Evolutionary conservation across 495 filamentous ascomycete species (phyloP).

Genomic region (Tricharina praecox): DNA sequence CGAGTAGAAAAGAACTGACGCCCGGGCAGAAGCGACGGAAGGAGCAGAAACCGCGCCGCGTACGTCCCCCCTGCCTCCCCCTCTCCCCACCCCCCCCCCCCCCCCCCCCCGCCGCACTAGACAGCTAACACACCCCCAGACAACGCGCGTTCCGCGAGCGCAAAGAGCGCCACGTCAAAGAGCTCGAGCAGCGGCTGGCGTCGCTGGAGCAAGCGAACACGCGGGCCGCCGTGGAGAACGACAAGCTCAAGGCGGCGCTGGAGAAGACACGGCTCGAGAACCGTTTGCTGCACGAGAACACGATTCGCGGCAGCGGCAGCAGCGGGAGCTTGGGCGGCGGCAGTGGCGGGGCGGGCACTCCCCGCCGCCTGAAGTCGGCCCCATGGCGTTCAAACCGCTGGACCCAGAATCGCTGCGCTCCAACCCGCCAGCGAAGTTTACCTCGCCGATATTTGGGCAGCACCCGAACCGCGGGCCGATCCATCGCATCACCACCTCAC

Average conservation of each 20-base stretch:
- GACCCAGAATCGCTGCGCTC: conserved; percentile 40
- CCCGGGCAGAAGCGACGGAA: no score
- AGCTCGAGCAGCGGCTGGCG: conserved; percentile 74
- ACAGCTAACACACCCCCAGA: no score
- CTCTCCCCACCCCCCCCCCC: no score
- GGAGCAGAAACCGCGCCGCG: no score
- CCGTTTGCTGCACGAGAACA: conserved; percentile 21
- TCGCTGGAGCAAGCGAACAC: conserved; percentile 38
- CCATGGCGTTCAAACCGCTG: conserved; percentile 54
- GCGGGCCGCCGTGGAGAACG: conserved; percentile 67
- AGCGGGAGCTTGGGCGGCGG: conserved; percentile 13
- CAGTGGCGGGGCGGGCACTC: no score
- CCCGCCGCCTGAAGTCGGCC: no score
- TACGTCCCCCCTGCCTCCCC: no score
- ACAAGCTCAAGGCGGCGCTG: conserved; percentile 50
- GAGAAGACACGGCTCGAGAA: conserved; percentile 27
- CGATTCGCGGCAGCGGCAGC: conserved; percentile 18
- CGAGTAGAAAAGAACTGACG: no score
- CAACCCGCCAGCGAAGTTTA: conserved; percentile 24
- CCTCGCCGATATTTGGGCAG: conserved; percentile 27
- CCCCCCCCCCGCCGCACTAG: no score
- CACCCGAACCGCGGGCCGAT: conserved; percentile 43
- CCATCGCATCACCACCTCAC: conserved; percentile 52
- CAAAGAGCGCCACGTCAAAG: conserved; percentile 84
- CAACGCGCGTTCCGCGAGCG: conserved; percentile 95